Conservation (phyloP, 495 filamentous ascomycete species). For the Penicillium waksmanii region DNA sequence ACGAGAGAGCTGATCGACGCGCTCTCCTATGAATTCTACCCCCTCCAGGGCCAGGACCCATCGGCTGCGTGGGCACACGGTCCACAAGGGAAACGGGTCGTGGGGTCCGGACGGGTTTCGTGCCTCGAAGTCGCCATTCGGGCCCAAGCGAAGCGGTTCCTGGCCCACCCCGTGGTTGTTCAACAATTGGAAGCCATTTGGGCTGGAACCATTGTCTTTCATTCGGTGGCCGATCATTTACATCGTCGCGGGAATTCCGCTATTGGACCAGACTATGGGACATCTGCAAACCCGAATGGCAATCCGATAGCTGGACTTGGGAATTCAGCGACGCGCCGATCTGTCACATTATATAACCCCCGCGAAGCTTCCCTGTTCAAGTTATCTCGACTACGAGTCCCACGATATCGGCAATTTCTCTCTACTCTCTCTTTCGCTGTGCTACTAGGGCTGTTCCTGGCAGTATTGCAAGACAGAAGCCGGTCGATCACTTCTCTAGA, state of each 20-base stretch:
- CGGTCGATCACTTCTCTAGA: slow-evolving; percentile 78
- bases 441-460: slow-evolving; percentile 80
- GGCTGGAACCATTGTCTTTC: slow-evolving; percentile 91
- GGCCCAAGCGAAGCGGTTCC: slow-evolving; percentile 84
- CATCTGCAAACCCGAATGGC: slow-evolving; percentile 18
- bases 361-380: slow-evolving; percentile 88
- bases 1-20: slow-evolving; percentile 89
- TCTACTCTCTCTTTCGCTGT: slow-evolving; percentile 83
- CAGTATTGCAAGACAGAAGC: slow-evolving; percentile 71
- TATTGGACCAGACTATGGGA: slow-evolving; percentile 34
- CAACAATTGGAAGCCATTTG: slow-evolving; percentile 95
- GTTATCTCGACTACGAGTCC: slow-evolving; percentile 84
- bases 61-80: slow-evolving; percentile 38
- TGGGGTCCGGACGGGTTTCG: slow-evolving; percentile 73
- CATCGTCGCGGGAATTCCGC: slow-evolving; percentile 56
- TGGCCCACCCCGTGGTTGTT: slow-evolving; percentile 86
- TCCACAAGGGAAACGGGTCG: slow-evolving; percentile 38
- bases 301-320: slow-evolving; percentile 20
- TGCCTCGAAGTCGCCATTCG: slow-evolving; percentile 90
- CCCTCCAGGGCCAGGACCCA: slow-evolving; percentile 75
- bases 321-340: slow-evolving; percentile 59
- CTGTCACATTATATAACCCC: slow-evolving; percentile 87
- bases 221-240: slow-evolving; percentile 80
- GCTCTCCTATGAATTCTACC: slow-evolving; percentile 91
- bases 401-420: slow-evolving; percentile 84